Evolutionary conservation across 2,329 filamentous ascomycete genomes (phyloP).

Genomic region (Coniochaeta pulveracea): DNA sequence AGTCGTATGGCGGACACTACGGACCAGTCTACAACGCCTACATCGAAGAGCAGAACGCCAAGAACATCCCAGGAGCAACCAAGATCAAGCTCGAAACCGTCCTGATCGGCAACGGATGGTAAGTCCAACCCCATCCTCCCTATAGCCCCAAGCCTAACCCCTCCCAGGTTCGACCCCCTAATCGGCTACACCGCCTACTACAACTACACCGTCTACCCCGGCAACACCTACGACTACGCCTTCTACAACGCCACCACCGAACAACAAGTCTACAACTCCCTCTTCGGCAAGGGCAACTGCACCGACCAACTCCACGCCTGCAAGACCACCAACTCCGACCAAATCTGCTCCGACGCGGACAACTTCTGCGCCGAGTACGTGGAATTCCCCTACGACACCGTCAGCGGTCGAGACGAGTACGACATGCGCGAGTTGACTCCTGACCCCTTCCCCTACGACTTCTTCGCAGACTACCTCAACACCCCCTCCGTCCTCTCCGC

Average conservation of each 20-base stretch:
- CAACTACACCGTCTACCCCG: slow-evolving; percentile 43
- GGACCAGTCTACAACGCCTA: slow-evolving; percentile 41
- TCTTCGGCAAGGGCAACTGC: slow-evolving; percentile 51
- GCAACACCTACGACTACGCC: slow-evolving; percentile 44
- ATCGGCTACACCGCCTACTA: slow-evolving; percentile 45
- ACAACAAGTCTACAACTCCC: slow-evolving; percentile 42
- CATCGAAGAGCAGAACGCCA: slow-evolving; percentile 32
- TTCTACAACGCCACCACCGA: slow-evolving; percentile 38
- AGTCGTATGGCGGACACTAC: slow-evolving; percentile 48
- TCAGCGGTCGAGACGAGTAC: slow-evolving; percentile 43
- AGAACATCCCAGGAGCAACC: slow-evolving; percentile 28
- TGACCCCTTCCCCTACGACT: slow-evolving; percentile 45
- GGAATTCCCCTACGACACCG: slow-evolving; percentile 37
- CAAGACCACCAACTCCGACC: slow-evolving; percentile 35
- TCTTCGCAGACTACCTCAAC: slow-evolving; percentile 48
- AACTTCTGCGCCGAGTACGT: slow-evolving; percentile 42
- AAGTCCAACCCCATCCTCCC: slow-evolving; percentile 8
- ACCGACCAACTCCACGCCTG: slow-evolving; percentile 44
- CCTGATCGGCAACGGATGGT: slow-evolving; percentile 48
- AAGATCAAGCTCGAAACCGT: slow-evolving; percentile 37
- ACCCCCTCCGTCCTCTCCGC: slow-evolving; percentile 38
- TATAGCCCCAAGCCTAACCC: background rate
- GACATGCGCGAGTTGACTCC: slow-evolving; percentile 44
- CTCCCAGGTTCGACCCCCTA: slow-evolving; percentile 29
- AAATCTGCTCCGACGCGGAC: slow-evolving; percentile 41